A percentile compares a stretch with the other conserved stretches of the same genome.
Evolutionary conservation across 202 grass and related monocot species (phyloP).

Genomic region (Bolboschoenoplectus hybrid): DNA sequence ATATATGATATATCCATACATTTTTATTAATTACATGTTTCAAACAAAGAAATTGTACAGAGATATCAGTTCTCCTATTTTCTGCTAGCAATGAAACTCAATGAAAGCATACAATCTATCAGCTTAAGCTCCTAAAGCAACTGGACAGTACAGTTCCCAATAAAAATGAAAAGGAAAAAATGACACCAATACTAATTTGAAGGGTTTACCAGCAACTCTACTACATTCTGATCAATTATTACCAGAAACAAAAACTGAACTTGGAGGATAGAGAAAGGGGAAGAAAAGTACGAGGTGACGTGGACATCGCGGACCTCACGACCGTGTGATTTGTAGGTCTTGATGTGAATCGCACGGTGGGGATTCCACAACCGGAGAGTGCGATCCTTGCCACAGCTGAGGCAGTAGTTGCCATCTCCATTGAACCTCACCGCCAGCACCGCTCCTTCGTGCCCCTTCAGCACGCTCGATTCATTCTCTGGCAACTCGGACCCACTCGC

Average conservation of each 20-base stretch:
- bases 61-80: no score
- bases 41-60: no score
- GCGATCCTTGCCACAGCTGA: constrained; percentile 95
- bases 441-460: constrained; percentile 82
- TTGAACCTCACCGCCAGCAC: constrained; percentile 94
- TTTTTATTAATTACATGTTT: not conserved
- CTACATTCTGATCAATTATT: no score
- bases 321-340: constrained; percentile 89
- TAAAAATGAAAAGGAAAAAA: not conserved
- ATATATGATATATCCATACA: not conserved
- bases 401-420: constrained; percentile 83
- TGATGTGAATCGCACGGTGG: constrained; percentile 80
- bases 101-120: not conserved
- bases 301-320: constrained; percentile 92
- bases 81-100: no score
- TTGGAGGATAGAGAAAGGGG: not conserved
- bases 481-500: constrained; percentile 49
- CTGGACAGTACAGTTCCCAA: not conserved
- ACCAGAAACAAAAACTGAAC: not conserved
- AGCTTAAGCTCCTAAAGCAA: not conserved
- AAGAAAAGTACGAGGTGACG: constrained; percentile 56
- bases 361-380: constrained; percentile 94
- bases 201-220: not conserved
- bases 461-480: constrained; percentile 45
- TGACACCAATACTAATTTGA: not conserved